These are phyloP conservation scores for Meyerozyma elateridarum DNA, from an alignment of 1,139 yeast species.

Conservation along the genomic window DNA sequence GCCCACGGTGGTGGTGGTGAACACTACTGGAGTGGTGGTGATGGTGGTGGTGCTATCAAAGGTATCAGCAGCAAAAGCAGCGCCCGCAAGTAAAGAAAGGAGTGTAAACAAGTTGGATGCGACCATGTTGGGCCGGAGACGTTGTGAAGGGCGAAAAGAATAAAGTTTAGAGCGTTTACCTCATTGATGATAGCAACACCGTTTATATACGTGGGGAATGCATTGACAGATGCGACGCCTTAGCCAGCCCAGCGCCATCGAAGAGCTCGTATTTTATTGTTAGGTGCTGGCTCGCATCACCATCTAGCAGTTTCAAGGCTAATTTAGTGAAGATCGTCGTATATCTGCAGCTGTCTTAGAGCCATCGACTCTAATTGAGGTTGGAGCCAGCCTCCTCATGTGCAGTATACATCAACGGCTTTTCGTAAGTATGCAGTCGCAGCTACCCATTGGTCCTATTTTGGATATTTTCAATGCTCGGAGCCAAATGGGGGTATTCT, in stretches of 20 bases:
- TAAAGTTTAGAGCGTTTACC: neutral
- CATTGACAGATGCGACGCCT: too few species aligned
- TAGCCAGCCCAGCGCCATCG: slow-evolving; percentile 3
- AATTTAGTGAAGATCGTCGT: neutral
- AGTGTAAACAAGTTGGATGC: slow-evolving; percentile 8
- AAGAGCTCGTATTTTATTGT: slow-evolving; percentile 2
- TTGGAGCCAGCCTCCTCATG: too few species aligned
- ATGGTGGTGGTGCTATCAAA: slow-evolving; percentile 18
- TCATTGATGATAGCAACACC: neutral
- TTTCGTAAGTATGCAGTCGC: too few species aligned
- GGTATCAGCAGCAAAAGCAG: slow-evolving; percentile 12
- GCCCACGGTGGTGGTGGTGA: slow-evolving; percentile 27
- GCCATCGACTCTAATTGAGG: too few species aligned
- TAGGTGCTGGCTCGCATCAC: neutral
- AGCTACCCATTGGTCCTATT: slow-evolving; percentile 26
- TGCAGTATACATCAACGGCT: too few species aligned
- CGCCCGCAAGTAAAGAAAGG: slow-evolving; percentile 10
- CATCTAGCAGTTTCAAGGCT: neutral
- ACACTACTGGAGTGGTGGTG: slow-evolving; percentile 28
- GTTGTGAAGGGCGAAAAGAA: neutral
- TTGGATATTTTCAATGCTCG: slow-evolving; percentile 47
- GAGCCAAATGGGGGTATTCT: slow-evolving; percentile 72
- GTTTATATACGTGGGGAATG: too few species aligned
- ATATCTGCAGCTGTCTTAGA: slow-evolving; percentile 3
- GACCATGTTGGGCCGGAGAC: slow-evolving; percentile 5